Conservation (phyloP, 805 yeast genomes). For the Candida insectorum region DNA sequence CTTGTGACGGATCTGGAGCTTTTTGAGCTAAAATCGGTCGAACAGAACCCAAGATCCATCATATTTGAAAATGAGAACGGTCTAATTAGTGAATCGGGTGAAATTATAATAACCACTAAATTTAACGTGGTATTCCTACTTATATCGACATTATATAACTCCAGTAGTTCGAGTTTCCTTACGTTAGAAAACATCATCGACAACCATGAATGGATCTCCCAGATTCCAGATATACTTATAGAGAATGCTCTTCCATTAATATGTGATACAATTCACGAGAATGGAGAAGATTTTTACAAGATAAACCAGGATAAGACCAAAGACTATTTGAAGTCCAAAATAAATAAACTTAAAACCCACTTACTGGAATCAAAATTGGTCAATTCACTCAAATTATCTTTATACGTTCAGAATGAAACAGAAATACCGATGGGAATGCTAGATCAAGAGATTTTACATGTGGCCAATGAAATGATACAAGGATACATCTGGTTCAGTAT, state of each 20-base stretch:
- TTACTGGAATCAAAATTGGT: slow-evolving; percentile 10
- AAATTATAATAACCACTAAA: slow-evolving; percentile 36
- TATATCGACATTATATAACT: slow-evolving; percentile 28
- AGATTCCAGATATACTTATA: slow-evolving; percentile 20
- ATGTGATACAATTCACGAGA: slow-evolving; percentile 31
- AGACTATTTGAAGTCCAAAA: slow-evolving; percentile 35
- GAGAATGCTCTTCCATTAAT: slow-evolving; percentile 19
- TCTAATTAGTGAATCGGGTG: slow-evolving; percentile 37
- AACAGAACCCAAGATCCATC: slow-evolving; percentile 36
- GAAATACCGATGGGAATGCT: slow-evolving; percentile 18
- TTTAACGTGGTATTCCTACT: slow-evolving; percentile 41
- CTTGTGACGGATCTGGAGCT: slow-evolving; percentile 16
- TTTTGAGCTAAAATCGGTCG: slow-evolving; percentile 36
- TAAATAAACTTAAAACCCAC: slow-evolving; percentile 22
- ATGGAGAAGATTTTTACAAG: slow-evolving; percentile 36
- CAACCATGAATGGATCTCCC: slow-evolving; percentile 24
- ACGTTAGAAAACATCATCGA: slow-evolving; percentile 46
- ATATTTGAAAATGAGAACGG: slow-evolving; percentile 29
- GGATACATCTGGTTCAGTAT: slow-evolving; percentile 2
- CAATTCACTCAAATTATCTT: slow-evolving; percentile 16
- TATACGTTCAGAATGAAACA: slow-evolving; percentile 16
- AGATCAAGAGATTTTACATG: slow-evolving; percentile 4
- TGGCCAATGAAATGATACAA: slow-evolving; percentile 6
- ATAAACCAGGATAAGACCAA: slow-evolving; percentile 38
- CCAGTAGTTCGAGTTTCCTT: slow-evolving; percentile 15